Evolutionary conservation across 345 rosid species (phyloP), one percentile per base, ranked within the genome.

Genomic region (Odontarrhena argentea): DNA sequence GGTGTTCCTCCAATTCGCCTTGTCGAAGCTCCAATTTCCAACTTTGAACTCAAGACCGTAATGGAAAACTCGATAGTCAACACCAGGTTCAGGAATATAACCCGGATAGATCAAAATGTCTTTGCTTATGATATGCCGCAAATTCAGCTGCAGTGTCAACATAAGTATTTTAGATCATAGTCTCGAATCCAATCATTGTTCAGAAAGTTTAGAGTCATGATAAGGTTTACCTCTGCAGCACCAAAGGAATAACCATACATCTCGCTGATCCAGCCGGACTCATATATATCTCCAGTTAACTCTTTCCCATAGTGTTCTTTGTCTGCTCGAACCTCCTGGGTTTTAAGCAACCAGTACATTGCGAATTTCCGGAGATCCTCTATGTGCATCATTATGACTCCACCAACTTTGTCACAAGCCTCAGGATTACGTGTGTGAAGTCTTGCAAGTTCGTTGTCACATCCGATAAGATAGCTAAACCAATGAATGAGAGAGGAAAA

Each of bases 231-330:
- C 99, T 94, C 97, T 47, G 99, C 99, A 44, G 99, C 99, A n/a
- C 92, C 99, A 47, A 94, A 94, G 25, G 99, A 88, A 77, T 94
- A 94, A 59, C 99, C 99, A 63, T 94, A 94, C 99, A 94, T 94
- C 76, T 94, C 99, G 65, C 97, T 91, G 65, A 94, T 94, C 99
- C 99, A 94, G 50, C 99, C 99, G 44, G 97, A 87, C 60, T 78
- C 78, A 69, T 81, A 94, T 77, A 91, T 76, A 70, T 94, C 99
- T 58, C 99, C 99, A 1, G 99, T 87, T 76, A 94, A 74, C 71
- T 94, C 88, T 74, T 81, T 85, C 9, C 85, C 84, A 61, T 91
- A 94, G 81, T 94, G 99, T 69, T 83, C 96, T 83, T 77, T 94
- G 77, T 94, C 99, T 8, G 97, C 95, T 30, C 96, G 85, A 36